Base-by-base conservation (phyloP, 352 stramenopile species). In the Phytophthora podocarpi region DNA sequence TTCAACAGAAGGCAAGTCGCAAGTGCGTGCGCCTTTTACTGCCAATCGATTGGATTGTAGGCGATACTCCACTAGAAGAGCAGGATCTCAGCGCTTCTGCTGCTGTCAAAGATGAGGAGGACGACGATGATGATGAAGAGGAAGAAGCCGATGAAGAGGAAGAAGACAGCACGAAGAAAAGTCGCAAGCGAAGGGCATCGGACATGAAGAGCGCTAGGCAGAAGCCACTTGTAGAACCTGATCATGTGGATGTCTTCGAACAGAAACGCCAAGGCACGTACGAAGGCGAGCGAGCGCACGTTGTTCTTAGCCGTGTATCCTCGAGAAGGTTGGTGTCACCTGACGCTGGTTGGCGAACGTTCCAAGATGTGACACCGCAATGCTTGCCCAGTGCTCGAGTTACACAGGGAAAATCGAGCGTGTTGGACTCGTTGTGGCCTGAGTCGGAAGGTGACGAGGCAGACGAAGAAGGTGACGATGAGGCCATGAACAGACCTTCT, bases 1-100 rank as follows among this genome's bases (percentile, higher is more conserved):
- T 93, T 20, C 79, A 82, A 8, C 71, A 86, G 35, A 94, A 94
- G 41, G 85, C 82, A 10, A 78, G 70, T 35, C 78, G 79, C 15
- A 81, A 87, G 26, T 67, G 76, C 34, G 78, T 89, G 15, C 47
- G 64, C 2, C 47, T 94, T 12, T 41, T 89, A 5, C 49, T 94
- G 8, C 82, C 85, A 7, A 63, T 85, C 5, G 82, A 90, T 45
- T 89, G 77, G 48, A 71, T 84, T 20, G 78, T 92, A 0, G 82
- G 85, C 0, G 78, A 89, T 2, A 60, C 51, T 3, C 12, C 56
- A n/a, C 16, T 94, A 21, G 76, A 87, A 30, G 69, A 85, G 16
- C 62, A 82, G 7, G 67, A 74, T 48, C 32, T 58, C 5, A 60
- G n/a, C 5, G 21, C n/a, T 37, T 47, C 13, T 15, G 15, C 48